These are phyloP conservation scores for Candida ascalaphidarum DNA, from an alignment of 805 yeast species.

Conservation along the genomic window DNA sequence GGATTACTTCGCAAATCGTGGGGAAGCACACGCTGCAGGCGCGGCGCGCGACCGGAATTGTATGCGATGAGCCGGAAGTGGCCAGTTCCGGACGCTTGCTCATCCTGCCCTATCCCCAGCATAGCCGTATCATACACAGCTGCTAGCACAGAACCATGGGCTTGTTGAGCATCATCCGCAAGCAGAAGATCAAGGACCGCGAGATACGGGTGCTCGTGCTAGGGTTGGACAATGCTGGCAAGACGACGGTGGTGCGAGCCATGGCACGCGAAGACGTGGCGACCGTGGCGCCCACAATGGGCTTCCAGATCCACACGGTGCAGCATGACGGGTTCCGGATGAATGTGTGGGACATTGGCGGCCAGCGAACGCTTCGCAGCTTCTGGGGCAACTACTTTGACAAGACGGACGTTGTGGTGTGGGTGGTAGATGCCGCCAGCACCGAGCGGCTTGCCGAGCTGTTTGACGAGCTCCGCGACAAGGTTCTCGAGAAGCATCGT, in stretches of 20 bases:
- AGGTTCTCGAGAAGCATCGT: conserved; percentile 56
- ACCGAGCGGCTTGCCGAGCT: conserved; percentile 59
- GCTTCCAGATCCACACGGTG: conserved; percentile 71
- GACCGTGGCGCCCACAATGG: conserved; percentile 80
- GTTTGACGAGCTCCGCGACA: conserved; percentile 50
- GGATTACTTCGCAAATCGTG: too few relatives aligned
- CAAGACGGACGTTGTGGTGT: conserved; percentile 60
- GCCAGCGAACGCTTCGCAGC: conserved; percentile 30
- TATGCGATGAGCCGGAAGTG: too few relatives aligned
- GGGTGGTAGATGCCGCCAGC: conserved; percentile 76
- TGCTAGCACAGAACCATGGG: conserved; percentile 61
- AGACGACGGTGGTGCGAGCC: conserved; percentile 69
- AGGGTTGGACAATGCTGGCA: conserved; percentile 89
- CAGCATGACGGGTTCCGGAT: conserved; percentile 34
- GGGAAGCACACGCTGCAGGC: too few relatives aligned
- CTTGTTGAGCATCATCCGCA: conserved; percentile 65
- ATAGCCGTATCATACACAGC: too few relatives aligned
- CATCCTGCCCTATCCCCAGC: too few relatives aligned
- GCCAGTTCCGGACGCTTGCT: too few relatives aligned
- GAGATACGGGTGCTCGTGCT: conserved; percentile 69
- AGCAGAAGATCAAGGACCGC: conserved; percentile 72
- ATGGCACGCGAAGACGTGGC: conserved; percentile 42
- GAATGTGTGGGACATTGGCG: conserved; percentile 87
- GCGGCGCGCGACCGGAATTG: too few relatives aligned
- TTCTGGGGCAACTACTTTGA: conserved; percentile 83